A percentile compares a stretch with the other conserved stretches of the same genome.
Conservation (phyloP, 140 eudicot species). For the Anethum foeniculum region DNA sequence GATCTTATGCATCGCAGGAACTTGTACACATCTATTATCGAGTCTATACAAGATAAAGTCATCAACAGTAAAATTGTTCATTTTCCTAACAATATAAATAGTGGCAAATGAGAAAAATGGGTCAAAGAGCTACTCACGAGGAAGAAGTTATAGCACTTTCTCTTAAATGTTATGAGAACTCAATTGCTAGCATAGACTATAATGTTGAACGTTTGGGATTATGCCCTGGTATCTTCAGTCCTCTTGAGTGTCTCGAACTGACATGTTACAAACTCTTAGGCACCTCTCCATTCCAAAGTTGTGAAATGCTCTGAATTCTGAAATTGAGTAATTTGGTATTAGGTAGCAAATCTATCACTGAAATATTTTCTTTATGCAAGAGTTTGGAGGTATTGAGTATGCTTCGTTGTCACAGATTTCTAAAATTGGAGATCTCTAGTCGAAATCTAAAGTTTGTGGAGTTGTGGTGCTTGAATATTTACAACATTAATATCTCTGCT, state of each 20-base stretch:
- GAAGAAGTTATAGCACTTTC: not conserved
- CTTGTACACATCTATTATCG: not conserved
- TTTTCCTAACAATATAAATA: not conserved
- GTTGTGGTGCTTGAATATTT: not conserved
- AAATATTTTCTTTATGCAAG: conserved; percentile 1
- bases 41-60: not conserved
- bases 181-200: not conserved
- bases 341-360: not conserved
- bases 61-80: conserved; percentile 3
- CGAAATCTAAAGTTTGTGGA: conserved; percentile 3
- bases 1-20: not conserved
- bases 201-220: not conserved
- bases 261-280: not conserved
- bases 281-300: not conserved
- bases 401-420: not conserved
- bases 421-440: not conserved
- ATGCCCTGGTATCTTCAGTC: not conserved
- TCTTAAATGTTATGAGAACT: not conserved
- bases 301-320: conserved; percentile 3
- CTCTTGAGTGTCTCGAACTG: conserved; percentile 4
- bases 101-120: not conserved
- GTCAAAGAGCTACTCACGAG: conserved; percentile 3
- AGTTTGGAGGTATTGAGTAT: not conserved
- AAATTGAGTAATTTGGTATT: not conserved
- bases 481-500: conserved; percentile 1